A percentile compares a stretch with the other conserved stretches of the same genome.
Evolutionary conservation across 2,329 filamentous ascomycete genomes (phyloP).

Genomic region (Nemania sp.): DNA sequence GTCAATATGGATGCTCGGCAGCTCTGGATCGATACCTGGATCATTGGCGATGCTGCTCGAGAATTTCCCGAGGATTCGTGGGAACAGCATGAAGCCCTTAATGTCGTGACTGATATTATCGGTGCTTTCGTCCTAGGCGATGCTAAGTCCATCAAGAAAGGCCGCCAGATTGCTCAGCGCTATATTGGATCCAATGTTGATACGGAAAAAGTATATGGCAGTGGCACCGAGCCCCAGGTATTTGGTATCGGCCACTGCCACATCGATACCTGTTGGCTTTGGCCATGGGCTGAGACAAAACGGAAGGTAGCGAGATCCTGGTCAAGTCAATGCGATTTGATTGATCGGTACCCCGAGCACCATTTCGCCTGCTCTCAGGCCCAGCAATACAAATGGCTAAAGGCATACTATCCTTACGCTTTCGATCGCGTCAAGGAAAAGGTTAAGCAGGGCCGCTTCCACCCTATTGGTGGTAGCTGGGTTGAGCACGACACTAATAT

Average conservation of each 20-base stretch:
- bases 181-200: slow-evolving; percentile 87
- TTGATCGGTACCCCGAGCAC: slow-evolving; percentile 95
- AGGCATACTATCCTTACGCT: slow-evolving; percentile 86
- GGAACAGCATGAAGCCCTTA: slow-evolving; percentile 87
- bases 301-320: slow-evolving; percentile 95
- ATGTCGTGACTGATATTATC: slow-evolving; percentile 88
- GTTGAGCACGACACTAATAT: slow-evolving; percentile 99
- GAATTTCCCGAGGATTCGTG: slow-evolving; percentile 91
- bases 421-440: slow-evolving; percentile 93
- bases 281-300: slow-evolving; percentile 98
- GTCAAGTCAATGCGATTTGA: slow-evolving; percentile 95
- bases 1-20: slow-evolving; percentile 87
- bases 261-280: slow-evolving; percentile 98
- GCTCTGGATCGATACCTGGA: slow-evolving; percentile 94
- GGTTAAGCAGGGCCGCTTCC: slow-evolving; percentile 90
- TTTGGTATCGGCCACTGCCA: slow-evolving; percentile 96
- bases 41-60: slow-evolving; percentile 89
- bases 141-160: slow-evolving; percentile 80
- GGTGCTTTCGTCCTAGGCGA: slow-evolving; percentile 87
- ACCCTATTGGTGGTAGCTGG: slow-evolving; percentile 97
- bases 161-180: slow-evolving; percentile 83
- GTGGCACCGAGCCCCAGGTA: slow-evolving; percentile 79
- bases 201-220: slow-evolving; percentile 85
- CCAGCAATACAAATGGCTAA: slow-evolving; percentile 98
- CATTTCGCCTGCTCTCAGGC: slow-evolving; percentile 93